Percentiles rank a stretch among this genome's conserved stretches.
Evolutionary conservation across 768 basidiomycete genomes (phyloP).

Genomic region (Leccinum subgranulosum): DNA sequence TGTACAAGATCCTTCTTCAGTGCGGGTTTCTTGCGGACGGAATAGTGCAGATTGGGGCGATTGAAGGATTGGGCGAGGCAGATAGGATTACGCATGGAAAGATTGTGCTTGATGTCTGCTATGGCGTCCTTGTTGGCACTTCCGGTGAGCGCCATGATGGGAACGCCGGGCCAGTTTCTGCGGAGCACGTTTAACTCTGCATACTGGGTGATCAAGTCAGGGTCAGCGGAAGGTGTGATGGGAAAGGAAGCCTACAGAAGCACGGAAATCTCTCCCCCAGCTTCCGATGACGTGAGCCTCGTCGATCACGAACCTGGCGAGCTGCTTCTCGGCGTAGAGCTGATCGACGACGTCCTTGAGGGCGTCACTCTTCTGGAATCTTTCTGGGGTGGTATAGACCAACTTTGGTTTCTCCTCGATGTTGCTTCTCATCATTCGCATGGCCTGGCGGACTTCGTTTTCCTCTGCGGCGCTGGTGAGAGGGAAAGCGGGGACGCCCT

Average conservation of each 20-base stretch:
- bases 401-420: conserved; percentile 52
- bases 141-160: conserved; percentile 95
- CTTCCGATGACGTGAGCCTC: conserved; percentile 94
- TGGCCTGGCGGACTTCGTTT: conserved; percentile 38
- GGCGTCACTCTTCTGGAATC: conserved; percentile 59
- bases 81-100: conserved; percentile 58
- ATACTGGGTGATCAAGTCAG: conserved; percentile 48
- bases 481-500: conserved; percentile 65
- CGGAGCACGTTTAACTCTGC: conserved; percentile 65
- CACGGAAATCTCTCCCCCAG: conserved; percentile 94
- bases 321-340: conserved; percentile 52
- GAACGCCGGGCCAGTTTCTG: conserved; percentile 69
- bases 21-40: conserved; percentile 49
- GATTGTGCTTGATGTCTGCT: conserved; percentile 71
- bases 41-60: conserved; percentile 85
- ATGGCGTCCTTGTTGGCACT: conserved; percentile 82
- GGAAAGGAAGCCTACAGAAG: conserved; percentile 50
- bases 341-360: conserved; percentile 53
- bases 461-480: conserved; percentile 57
- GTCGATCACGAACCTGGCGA: conserved; percentile 93
- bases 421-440: conserved; percentile 41
- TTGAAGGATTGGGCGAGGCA: conserved; percentile 84
- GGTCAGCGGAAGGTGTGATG: background rate
- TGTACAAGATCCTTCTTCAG: conserved; percentile 42
- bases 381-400: conserved; percentile 92